Percentiles rank a stretch among this genome's conserved stretches.
phyloP scores from a whole-genome alignment of 139 green algal genomes.

The Gonium pectorale region DNA sequence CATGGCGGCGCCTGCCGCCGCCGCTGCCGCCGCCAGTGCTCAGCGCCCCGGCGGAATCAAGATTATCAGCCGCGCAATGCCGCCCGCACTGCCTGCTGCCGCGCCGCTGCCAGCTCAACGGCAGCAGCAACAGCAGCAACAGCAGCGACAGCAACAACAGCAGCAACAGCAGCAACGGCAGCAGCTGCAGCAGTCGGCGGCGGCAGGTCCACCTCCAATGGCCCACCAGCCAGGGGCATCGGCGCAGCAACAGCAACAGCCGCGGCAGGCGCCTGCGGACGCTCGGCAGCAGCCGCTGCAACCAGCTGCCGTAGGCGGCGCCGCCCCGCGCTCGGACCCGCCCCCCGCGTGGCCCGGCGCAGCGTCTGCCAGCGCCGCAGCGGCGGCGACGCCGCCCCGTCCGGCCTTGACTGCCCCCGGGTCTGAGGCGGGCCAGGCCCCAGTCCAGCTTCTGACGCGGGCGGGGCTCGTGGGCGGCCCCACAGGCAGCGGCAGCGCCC shows the following conservation, averaged over 20 bases:
- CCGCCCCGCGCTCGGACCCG: no score
- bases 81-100: neutral
- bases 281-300: no score
- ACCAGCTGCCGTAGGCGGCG: no score
- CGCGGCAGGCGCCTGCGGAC: no score
- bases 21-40: neutral
- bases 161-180: slow-evolving; percentile 22
- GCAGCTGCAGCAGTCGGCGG: slow-evolving; percentile 8
- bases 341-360: no score
- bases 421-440: neutral
- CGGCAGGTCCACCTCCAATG: no score
- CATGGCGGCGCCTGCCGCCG: neutral
- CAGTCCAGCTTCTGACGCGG: neutral
- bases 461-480: neutral
- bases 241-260: neutral
- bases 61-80: neutral
- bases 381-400: no score
- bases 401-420: neutral
- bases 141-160: slow-evolving; percentile 13
- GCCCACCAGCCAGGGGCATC: neutral
- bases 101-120: neutral
- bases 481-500: no score
- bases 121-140: slow-evolving; percentile 3
- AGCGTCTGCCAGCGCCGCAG: no score
- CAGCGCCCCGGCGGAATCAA: neutral